Evolutionary conservation across 345 rosid species (phyloP).

Genomic region (Aquilaria sinensis): DNA sequence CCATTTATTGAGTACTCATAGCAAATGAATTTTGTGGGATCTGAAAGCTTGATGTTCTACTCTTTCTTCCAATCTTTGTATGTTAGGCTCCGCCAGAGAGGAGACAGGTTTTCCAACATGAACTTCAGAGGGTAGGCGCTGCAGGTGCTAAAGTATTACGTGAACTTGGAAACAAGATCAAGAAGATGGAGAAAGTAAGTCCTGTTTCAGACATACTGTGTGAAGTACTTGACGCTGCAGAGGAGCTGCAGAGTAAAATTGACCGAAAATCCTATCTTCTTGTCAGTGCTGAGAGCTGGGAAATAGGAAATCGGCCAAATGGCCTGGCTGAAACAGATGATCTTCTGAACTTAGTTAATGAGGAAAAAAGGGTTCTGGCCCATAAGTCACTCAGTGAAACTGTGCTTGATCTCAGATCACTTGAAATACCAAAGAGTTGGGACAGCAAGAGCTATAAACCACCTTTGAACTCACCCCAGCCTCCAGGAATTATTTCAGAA

Average conservation of each 20-base stretch:
- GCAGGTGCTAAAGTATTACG: slow-evolving; percentile 72
- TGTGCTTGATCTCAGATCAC: slow-evolving; percentile 47
- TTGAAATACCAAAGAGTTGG: slow-evolving; percentile 23
- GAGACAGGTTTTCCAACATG: slow-evolving; percentile 60
- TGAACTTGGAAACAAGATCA: slow-evolving; percentile 70
- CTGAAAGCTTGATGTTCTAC: no score
- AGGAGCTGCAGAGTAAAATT: slow-evolving; percentile 62
- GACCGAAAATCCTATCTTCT: slow-evolving; percentile 83
- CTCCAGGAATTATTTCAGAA: slow-evolving; percentile 17
- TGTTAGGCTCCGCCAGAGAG: slow-evolving; percentile 74
- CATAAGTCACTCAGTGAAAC: slow-evolving; percentile 74
- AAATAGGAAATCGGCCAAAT: slow-evolving; percentile 56
- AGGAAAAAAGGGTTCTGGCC: slow-evolving; percentile 33
- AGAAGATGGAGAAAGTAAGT: slow-evolving; percentile 81
- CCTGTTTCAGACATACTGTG: slow-evolving; percentile 44
- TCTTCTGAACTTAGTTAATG: slow-evolving; percentile 38
- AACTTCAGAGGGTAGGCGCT: slow-evolving; percentile 59
- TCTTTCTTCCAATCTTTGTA: slow-evolving; percentile 2
- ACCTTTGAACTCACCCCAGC: slow-evolving; percentile 12
- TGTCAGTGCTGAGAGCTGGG: slow-evolving; percentile 85
- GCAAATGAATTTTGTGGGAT: no score
- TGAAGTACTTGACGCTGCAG: slow-evolving; percentile 71
- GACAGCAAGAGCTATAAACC: slow-evolving; percentile 1
- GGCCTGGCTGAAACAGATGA: slow-evolving; percentile 44
- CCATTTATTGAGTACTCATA: no score